These are phyloP conservation scores for Yamadazyma aaseri DNA, from an alignment of 1,139 yeast species.

Conservation along the genomic window DNA sequence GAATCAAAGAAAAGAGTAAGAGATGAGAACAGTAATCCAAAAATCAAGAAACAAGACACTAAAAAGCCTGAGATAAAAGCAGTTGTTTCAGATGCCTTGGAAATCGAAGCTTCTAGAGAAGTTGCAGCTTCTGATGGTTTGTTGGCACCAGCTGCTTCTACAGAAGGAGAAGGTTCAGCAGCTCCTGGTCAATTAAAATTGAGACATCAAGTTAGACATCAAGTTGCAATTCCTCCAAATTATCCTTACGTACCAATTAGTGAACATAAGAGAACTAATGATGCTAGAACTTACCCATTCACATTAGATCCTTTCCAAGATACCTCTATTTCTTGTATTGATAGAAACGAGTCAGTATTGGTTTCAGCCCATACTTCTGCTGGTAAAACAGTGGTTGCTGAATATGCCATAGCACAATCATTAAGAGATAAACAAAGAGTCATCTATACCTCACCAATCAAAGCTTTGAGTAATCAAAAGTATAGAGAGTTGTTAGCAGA, in stretches of 20 bases:
- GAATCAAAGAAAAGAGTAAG: constrained; percentile 11
- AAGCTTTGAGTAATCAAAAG: constrained; percentile 94
- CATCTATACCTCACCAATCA: constrained; percentile 95
- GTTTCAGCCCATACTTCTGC: constrained; percentile 99
- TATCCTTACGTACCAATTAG: constrained; percentile 86
- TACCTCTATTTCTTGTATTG: constrained; percentile 91
- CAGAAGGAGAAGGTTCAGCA: constrained; percentile 22
- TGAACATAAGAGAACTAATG: constrained; percentile 68
- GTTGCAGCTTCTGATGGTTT: constrained; percentile 79
- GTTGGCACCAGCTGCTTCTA: constrained; percentile 33
- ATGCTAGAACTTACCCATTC: constrained; percentile 90
- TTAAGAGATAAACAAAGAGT: constrained; percentile 88
- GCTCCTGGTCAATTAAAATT: constrained; percentile 59
- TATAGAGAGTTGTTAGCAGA: constrained; percentile 90
- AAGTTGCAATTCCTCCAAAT: constrained; percentile 92
- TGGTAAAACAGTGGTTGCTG: constrained; percentile 98
- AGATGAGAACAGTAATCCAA: constrained; percentile 10
- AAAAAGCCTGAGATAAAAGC: constrained; percentile 46
- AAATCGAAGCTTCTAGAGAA: constrained; percentile 87
- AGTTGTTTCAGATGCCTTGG: constrained; percentile 84
- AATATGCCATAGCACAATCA: constrained; percentile 96
- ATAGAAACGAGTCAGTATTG: constrained; percentile 90
- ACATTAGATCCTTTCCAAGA: constrained; percentile 94
- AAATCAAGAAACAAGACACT: constrained; percentile 17
- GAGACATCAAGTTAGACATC: constrained; percentile 94